phyloP scores from a whole-genome alignment of 2,329 filamentous ascomycete genomes.

The Neophaeococcomyces aloes region DNA sequence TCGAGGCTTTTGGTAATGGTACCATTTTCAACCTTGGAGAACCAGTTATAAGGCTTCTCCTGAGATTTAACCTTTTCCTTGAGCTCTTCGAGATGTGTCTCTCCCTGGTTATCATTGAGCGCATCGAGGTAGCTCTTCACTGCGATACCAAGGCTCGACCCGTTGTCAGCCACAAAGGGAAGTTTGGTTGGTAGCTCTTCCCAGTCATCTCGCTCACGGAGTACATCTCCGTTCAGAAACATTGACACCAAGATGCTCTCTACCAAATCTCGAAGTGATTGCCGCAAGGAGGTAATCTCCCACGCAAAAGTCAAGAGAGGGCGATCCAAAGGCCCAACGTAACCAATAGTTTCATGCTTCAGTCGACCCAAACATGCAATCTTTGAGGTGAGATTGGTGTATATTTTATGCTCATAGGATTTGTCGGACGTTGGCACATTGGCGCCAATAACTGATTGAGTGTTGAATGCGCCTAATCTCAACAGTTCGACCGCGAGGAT shows the following conservation, averaged over 20 bases:
- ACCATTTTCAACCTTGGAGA: constrained; percentile 16
- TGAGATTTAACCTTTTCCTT: constrained; percentile 15
- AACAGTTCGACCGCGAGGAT: constrained; percentile 80
- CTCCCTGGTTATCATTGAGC: constrained; percentile 13
- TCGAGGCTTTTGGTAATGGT: constrained; percentile 45
- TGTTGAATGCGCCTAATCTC: constrained; percentile 64
- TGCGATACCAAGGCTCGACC: constrained; percentile 38
- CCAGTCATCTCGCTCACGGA: constrained; percentile 58
- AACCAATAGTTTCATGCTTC: constrained; percentile 74
- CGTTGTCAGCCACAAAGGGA: constrained; percentile 36
- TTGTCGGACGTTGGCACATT: constrained; percentile 2
- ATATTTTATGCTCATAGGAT: constrained; percentile 31
- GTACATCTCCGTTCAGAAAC: constrained; percentile 68
- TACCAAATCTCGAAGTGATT: constrained; percentile 67
- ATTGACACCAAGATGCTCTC: constrained; percentile 73
- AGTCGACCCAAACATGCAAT: constrained; percentile 74
- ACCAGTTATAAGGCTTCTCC: constrained; percentile 18
- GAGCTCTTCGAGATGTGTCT: not conserved
- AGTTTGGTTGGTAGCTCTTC: constrained; percentile 54
- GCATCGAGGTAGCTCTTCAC: constrained; percentile 40
- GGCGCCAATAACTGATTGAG: constrained; percentile 4
- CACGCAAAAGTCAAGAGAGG: constrained; percentile 80
- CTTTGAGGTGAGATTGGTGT: constrained; percentile 73
- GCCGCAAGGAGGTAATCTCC: constrained; percentile 66
- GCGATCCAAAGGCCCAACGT: constrained; percentile 86